Base-by-base conservation (phyloP, 257 asterid species). In the Nicotiana tomentosiformis region DNA sequence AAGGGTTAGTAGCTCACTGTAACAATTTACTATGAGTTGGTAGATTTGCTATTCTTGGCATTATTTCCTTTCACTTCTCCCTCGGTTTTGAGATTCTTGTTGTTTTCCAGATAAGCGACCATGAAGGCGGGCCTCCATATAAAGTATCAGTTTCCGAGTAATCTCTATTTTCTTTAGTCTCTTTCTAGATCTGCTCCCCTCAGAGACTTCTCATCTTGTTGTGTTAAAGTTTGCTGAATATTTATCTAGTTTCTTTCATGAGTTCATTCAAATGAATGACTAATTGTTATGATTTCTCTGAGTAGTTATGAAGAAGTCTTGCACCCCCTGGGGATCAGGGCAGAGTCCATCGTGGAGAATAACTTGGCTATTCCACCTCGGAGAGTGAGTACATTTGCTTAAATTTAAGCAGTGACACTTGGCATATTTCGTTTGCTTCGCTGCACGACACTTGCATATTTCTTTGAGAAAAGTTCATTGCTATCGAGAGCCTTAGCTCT, bases 111-210 rank as follows among this genome's bases (percentile, higher is more conserved):
- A 88, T 90, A 57, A 92, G 91, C 29, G 89, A 95, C 85, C 93
- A 88, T 72, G 91, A 88, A 85, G 97, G 97, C 16, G 98, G 98
- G 30, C 98, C 98, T 58, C 98, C 98, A 4, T 95, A 86, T 69
- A 93, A 85, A 89, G 98, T 93, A 74, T 91, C 98, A 58, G 88
- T 92, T 77, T 56, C 92, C 15, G 91, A 91, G 98, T 95, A 92
- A 82, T 78, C 32, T 69, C 64, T 76, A 46, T 23, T 55, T 33
- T 81, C 78, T 17, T 43, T 60, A 66, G 65, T 18, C 39, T 70
- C 11, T 20, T 70, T 72, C 43, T 76, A 26, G 8, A 9, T 83
- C 33, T 67, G 51, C 32, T 33, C 30, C 35, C 62, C 14, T 81
- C 18, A 29, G 1, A 66, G 15, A 16, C 72, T 17, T 39, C 18